Conservation (phyloP, 148 eudicot species). For the Rhododendron henanense region DNA sequence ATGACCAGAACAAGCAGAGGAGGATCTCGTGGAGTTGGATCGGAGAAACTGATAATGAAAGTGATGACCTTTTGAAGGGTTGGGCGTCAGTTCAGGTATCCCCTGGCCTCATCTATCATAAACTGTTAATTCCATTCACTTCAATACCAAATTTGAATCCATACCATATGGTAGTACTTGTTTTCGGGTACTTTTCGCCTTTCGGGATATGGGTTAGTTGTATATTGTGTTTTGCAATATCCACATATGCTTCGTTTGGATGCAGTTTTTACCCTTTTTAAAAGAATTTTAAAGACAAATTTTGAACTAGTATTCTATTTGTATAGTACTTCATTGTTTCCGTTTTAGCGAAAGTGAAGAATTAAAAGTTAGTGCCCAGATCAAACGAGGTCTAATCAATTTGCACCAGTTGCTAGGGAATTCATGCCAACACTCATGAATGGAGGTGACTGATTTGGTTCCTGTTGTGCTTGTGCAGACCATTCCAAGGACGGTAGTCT, state of each 20-base stretch:
- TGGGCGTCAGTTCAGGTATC: slow-evolving; percentile 91
- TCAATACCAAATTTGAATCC: neutral
- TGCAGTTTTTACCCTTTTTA: neutral
- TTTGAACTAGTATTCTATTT: neutral
- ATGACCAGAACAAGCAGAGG: slow-evolving; percentile 58
- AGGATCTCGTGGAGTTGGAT: slow-evolving; percentile 91
- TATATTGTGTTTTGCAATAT: no score
- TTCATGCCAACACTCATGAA: neutral
- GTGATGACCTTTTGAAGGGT: slow-evolving; percentile 58
- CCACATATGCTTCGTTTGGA: neutral
- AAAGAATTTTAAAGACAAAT: neutral
- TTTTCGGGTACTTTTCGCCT: no score
- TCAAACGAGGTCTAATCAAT: neutral
- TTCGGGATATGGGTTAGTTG: no score
- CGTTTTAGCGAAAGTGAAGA: neutral
- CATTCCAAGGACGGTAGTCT: slow-evolving; percentile 73
- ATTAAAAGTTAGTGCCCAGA: neutral
- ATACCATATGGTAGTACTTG: neutral
- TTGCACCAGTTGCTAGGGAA: neutral
- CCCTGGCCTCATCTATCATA: neutral
- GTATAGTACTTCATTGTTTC: neutral
- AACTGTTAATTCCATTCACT: neutral
- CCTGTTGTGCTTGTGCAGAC: slow-evolving; percentile 27
- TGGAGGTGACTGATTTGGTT: neutral
- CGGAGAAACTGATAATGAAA: slow-evolving; percentile 70